Percentiles rank a stretch among this genome's conserved stretches.
Conservation (phyloP, 129 eudicot genomes). For the Mikania micrantha region DNA sequence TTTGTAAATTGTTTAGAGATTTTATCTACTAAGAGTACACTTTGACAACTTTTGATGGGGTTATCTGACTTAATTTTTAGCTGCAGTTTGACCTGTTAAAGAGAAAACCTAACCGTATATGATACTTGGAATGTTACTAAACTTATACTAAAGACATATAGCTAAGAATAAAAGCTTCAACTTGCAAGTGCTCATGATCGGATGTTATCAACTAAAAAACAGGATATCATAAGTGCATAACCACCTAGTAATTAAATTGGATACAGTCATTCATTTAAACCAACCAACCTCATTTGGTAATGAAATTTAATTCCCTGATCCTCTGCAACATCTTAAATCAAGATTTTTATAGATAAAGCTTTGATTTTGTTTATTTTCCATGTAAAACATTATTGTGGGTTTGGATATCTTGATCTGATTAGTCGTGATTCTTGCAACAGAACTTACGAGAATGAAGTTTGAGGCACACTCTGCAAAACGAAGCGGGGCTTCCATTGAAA, state of each 20-base stretch:
- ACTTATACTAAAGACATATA: background rate
- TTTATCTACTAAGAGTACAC: background rate
- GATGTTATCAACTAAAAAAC: background rate
- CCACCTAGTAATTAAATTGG: background rate
- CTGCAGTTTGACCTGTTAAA: background rate
- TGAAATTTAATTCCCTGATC: background rate
- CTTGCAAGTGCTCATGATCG: background rate
- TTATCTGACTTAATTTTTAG: background rate
- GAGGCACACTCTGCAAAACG: conserved; percentile 30
- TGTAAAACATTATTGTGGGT: background rate
- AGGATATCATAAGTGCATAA: too few relatives aligned
- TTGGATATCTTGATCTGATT: background rate
- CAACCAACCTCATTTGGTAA: background rate
- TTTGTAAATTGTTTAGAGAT: background rate
- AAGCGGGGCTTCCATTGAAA: conserved; percentile 12
- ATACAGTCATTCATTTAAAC: background rate
- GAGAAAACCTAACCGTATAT: background rate
- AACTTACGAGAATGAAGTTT: conserved; percentile 40
- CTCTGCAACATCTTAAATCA: background rate
- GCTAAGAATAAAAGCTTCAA: background rate
- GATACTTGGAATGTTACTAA: background rate
- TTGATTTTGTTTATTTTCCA: background rate
- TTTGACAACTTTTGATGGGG: background rate
- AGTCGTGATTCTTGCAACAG: conserved; percentile 25
- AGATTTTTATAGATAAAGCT: background rate